Base-by-base conservation (phyloP, 2,329 filamentous ascomycete species). In the Colletotrichum camelliae region DNA sequence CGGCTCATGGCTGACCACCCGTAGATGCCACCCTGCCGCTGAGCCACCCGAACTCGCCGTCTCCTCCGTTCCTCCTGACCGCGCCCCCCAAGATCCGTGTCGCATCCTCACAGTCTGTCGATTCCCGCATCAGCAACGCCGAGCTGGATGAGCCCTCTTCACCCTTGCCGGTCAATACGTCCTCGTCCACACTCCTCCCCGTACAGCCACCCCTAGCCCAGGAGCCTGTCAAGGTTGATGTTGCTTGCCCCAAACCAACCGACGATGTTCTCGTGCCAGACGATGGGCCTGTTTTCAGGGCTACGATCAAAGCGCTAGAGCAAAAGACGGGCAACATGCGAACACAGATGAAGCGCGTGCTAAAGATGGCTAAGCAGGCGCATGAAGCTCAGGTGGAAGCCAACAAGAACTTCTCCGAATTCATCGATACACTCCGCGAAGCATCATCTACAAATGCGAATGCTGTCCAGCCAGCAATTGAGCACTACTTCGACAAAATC, bases 401-500 rank as follows among this genome's bases (percentile, higher is more conserved):
- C 83, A 99, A 98, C 82, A 95, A 97, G 69, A 93, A 96, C 7
- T 93, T 98, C 79, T 87, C 91, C 18, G 92, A 91, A 5, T 98
- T 99, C 80, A 93, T 98, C 82, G 94, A 96, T 16, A 94, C 96
- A 6, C 87, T 99, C 37, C 92, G 94, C 77, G 97, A 98, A 81
- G 95, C 96, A 1, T 96, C 96, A 1, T 92, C 92, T 1, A 98
- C 96, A 15, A 98, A 98, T 82, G 94, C 96, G 65, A 98, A 98
- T 81, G 97, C 96, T 1, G 96, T 99, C n/a, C 95, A 98, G 81
- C 97, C 97, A 18, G 97, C 96, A 6, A 90, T 99, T 75, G 97
- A 99, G 77, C 96, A 99, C 84, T 99, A 99, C 83, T 99, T 98
- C 81, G 96, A 98, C 85, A 98, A 96, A 81, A 98, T 98, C 79